Conservation (phyloP, 441 rosid genomes). For the Pelargonium cotyledonis region DNA sequence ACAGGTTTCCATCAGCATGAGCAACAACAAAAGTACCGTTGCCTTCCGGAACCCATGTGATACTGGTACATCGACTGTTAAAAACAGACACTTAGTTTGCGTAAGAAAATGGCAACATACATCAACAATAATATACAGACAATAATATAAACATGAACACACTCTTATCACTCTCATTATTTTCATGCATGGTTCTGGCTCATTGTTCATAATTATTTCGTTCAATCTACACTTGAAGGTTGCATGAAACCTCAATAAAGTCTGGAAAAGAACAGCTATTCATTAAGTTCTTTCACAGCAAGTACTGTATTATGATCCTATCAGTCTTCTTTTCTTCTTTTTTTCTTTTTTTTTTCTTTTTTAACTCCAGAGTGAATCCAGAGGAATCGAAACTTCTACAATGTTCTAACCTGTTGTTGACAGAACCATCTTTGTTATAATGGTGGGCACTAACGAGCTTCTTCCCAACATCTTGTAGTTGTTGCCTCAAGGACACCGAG, state of each 20-base stretch:
- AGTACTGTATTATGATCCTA: background rate
- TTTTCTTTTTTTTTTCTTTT: too few species aligned
- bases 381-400: background rate
- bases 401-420: background rate
- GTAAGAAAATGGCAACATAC: background rate
- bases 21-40: slow-evolving; percentile 4
- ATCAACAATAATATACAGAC: background rate
- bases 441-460: slow-evolving; percentile 5
- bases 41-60: slow-evolving; percentile 5
- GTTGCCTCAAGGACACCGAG: slow-evolving; percentile 7
- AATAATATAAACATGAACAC: background rate
- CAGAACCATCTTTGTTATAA: slow-evolving; percentile 7
- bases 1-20: slow-evolving; percentile 5
- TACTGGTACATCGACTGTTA: slow-evolving; percentile 3
- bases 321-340: background rate
- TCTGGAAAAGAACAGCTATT: background rate
- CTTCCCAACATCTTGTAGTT: slow-evolving; percentile 4
- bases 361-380: background rate
- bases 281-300: background rate
- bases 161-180: background rate
- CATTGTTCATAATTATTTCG: background rate
- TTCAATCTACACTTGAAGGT: background rate
- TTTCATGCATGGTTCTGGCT: background rate
- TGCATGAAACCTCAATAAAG: background rate
- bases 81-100: too few species aligned